These are phyloP conservation scores for Phaffomyces thermotolerans DNA, from an alignment of 805 yeast genomes.

Conservation along the genomic window DNA sequence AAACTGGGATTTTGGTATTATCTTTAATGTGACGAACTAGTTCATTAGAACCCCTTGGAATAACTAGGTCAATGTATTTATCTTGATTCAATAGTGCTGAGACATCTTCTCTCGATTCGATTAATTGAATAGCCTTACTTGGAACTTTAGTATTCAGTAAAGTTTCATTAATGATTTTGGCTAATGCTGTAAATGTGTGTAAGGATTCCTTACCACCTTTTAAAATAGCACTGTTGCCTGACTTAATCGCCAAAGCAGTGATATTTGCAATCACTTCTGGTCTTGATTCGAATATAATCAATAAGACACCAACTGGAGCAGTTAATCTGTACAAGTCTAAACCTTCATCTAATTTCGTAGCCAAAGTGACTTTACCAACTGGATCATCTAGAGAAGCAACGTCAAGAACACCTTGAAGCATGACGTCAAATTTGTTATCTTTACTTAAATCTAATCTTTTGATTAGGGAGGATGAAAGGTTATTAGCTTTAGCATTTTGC, in stretches of 20 bases:
- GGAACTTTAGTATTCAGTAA: constrained; percentile 67
- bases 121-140: constrained; percentile 71
- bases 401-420: constrained; percentile 92
- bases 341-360: constrained; percentile 84
- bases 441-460: constrained; percentile 78
- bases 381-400: constrained; percentile 90
- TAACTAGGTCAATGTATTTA: constrained; percentile 84
- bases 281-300: constrained; percentile 91
- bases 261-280: constrained; percentile 99
- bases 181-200: constrained; percentile 77
- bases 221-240: constrained; percentile 93
- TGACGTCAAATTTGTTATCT: constrained; percentile 81
- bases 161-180: constrained; percentile 58
- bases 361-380: constrained; percentile 79
- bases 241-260: constrained; percentile 89
- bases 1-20: constrained; percentile 88
- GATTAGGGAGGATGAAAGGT: constrained; percentile 62
- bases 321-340: constrained; percentile 75
- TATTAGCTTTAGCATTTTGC: constrained; percentile 54
- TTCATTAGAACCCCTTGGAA: constrained; percentile 96
- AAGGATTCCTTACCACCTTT: constrained; percentile 96
- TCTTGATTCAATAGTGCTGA: constrained; percentile 80
- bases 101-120: constrained; percentile 86
- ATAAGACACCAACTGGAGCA: constrained; percentile 89
- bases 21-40: constrained; percentile 81